A percentile compares a stretch with the other conserved stretches of the same genome.
Evolutionary conservation across 805 yeast genomes (phyloP).

Genomic region (Sugiyamaella floridensis): DNA sequence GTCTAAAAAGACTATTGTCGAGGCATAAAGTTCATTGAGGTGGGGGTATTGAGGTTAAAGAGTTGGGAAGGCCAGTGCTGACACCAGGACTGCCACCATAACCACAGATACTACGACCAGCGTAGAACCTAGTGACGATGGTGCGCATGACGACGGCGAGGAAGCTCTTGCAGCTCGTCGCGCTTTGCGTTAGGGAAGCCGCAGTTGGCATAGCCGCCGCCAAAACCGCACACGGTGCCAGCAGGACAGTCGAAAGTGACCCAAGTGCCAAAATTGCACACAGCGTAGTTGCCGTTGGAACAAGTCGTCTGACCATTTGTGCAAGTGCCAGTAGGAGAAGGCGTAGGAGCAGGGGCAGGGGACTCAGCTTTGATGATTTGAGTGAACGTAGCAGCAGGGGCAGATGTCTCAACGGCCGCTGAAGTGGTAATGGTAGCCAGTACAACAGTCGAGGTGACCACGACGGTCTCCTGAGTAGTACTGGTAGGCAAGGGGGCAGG

Average conservation of each 20-base stretch:
- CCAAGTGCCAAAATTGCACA: slow-evolving; percentile 55
- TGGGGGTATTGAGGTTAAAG: too few species aligned
- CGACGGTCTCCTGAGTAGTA: slow-evolving; percentile 12
- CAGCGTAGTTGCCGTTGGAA: slow-evolving; percentile 44
- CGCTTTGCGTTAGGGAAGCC: slow-evolving; percentile 29
- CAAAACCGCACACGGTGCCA: slow-evolving; percentile 59
- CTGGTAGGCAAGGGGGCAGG: slow-evolving; percentile 3
- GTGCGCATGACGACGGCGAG: slow-evolving; percentile 3
- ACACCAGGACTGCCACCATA: not conserved
- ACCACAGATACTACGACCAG: not conserved
- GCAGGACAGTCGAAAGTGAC: slow-evolving; percentile 50
- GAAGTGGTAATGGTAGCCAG: slow-evolving; percentile 7
- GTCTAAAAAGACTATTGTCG: too few species aligned
- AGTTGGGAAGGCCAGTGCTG: too few species aligned
- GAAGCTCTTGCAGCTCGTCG: not conserved
- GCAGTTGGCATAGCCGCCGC: slow-evolving; percentile 42
- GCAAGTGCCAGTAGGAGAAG: slow-evolving; percentile 21
- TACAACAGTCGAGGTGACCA: slow-evolving; percentile 16
- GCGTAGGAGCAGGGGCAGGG: slow-evolving; percentile 11
- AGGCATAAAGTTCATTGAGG: too few species aligned
- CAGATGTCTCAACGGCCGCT: slow-evolving; percentile 8
- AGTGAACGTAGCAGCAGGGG: slow-evolving; percentile 6
- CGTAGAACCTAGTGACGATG: not conserved
- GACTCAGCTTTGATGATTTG: not conserved
- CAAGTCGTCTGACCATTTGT: slow-evolving; percentile 48